Conservation (phyloP, 306 rosid genomes). For the Begonia peltatifolia region DNA sequence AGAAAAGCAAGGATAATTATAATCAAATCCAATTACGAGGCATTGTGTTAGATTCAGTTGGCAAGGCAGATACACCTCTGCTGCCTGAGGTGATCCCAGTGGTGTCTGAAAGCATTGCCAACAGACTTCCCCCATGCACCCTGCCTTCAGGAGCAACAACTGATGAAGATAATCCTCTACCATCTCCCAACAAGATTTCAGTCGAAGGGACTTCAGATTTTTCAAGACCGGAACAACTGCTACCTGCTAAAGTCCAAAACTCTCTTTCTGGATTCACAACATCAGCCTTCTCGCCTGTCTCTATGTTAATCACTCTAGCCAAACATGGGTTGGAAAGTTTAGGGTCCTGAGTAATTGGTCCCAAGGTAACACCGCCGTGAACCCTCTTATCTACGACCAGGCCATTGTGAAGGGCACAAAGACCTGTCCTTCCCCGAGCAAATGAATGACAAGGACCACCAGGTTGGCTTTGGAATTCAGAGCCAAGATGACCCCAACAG, state of each 20-base stretch:
- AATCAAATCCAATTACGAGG: slow-evolving; percentile 52
- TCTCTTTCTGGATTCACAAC: slow-evolving; percentile 12
- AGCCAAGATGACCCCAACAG: slow-evolving; percentile 84
- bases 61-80: slow-evolving; percentile 11
- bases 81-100: slow-evolving; percentile 31
- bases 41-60: slow-evolving; percentile 23
- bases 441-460: slow-evolving; percentile 68
- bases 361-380: slow-evolving; percentile 74
- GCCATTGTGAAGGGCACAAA: slow-evolving; percentile 82
- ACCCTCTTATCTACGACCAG: slow-evolving; percentile 85
- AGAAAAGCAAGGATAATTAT: background rate
- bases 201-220: slow-evolving; percentile 9
- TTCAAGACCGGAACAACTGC: slow-evolving; percentile 13
- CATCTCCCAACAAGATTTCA: slow-evolving; percentile 11
- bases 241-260: background rate
- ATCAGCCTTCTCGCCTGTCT: slow-evolving; percentile 35
- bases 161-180: slow-evolving; percentile 16
- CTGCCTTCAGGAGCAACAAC: slow-evolving; percentile 63
- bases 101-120: slow-evolving; percentile 46
- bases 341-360: slow-evolving; percentile 42
- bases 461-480: slow-evolving; percentile 38
- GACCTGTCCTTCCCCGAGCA: slow-evolving; percentile 79
- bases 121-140: slow-evolving; percentile 86
- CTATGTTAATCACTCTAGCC: slow-evolving; percentile 19
- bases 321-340: slow-evolving; percentile 25